Conservation (phyloP, 805 yeast species). For the Cyberlindnera maclurae region DNA sequence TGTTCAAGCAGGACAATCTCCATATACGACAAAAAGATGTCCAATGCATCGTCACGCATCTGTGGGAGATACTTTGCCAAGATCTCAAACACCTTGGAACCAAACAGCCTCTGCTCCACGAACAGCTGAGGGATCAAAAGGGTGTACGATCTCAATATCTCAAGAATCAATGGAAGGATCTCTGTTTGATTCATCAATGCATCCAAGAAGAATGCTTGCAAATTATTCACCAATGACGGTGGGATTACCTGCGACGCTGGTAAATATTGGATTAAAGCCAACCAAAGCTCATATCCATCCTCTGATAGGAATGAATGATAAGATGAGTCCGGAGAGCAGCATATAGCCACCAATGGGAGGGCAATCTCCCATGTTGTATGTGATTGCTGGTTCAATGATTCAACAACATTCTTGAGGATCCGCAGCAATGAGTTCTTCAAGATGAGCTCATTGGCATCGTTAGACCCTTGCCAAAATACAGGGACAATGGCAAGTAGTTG, state of each 20-base stretch:
- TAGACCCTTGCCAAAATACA: constrained; percentile 61
- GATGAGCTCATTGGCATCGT: constrained; percentile 35
- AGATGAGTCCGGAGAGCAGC: constrained; percentile 56
- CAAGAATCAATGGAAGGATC: constrained; percentile 55
- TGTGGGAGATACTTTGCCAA: constrained; percentile 47
- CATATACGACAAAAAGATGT: constrained; percentile 44
- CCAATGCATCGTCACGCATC: constrained; percentile 67
- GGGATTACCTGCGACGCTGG: constrained; percentile 29
- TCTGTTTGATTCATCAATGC: constrained; percentile 70
- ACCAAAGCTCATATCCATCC: constrained; percentile 85
- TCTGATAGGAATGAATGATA: constrained; percentile 58
- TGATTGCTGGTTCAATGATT: constrained; percentile 48
- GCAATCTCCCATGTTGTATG: constrained; percentile 46
- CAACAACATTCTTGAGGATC: constrained; percentile 47
- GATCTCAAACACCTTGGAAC: constrained; percentile 36
- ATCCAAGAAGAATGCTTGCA: constrained; percentile 34
- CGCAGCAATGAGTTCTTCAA: constrained; percentile 46
- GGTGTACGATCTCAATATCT: constrained; percentile 57
- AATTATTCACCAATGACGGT: constrained; percentile 15
- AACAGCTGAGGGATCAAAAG: constrained; percentile 35
- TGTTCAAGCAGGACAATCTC: constrained; percentile 37
- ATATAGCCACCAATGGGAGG: constrained; percentile 53
- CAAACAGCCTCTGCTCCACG: constrained; percentile 31
- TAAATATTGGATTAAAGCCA: constrained; percentile 54
- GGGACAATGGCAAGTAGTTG: constrained; percentile 59